A percentile compares a stretch with the other conserved stretches of the same genome.
Evolutionary conservation across 2,329 filamentous ascomycete genomes (phyloP).

Genomic region (Fusarium tjaetaba): DNA sequence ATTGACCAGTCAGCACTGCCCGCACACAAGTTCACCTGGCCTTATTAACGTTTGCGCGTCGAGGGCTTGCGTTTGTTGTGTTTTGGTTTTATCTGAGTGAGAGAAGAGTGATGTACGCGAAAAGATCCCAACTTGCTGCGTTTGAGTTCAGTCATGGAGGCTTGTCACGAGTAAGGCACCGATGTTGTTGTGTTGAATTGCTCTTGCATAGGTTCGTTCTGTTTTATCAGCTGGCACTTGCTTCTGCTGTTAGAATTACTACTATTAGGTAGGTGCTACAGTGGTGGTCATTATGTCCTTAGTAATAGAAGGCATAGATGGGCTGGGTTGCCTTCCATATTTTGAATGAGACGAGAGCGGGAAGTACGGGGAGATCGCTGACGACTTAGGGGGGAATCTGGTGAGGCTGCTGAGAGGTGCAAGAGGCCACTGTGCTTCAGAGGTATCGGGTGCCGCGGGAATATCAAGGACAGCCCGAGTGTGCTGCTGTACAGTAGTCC

Average conservation of each 20-base stretch:
- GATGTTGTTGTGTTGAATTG: neutral
- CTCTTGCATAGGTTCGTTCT: conserved; percentile 1
- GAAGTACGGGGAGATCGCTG: neutral
- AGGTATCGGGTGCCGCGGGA: conserved; percentile 14
- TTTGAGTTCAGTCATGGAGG: neutral
- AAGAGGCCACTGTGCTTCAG: neutral
- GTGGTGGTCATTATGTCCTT: neutral
- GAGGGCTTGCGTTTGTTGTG: conserved; percentile 4
- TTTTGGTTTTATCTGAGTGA: conserved; percentile 14
- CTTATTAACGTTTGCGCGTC: conserved; percentile 9
- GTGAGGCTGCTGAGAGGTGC: conserved; percentile 6
- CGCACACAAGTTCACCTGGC: conserved; percentile 1
- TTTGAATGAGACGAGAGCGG: neutral
- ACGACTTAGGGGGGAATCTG: neutral
- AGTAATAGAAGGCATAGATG: neutral
- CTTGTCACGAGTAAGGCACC: neutral
- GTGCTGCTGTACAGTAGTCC: conserved; percentile 10
- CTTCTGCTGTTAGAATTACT: neutral
- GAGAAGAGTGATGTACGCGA: conserved; percentile 14
- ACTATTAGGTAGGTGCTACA: neutral
- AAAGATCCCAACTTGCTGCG: neutral
- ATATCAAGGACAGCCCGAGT: neutral
- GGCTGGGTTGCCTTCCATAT: neutral
- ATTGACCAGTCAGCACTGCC: conserved; percentile 33
- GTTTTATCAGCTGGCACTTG: neutral